Evolutionary conservation across 169 alveolate species (phyloP), one percentile per base, ranked within the genome.

Genomic region (Plasmodium inui): DNA sequence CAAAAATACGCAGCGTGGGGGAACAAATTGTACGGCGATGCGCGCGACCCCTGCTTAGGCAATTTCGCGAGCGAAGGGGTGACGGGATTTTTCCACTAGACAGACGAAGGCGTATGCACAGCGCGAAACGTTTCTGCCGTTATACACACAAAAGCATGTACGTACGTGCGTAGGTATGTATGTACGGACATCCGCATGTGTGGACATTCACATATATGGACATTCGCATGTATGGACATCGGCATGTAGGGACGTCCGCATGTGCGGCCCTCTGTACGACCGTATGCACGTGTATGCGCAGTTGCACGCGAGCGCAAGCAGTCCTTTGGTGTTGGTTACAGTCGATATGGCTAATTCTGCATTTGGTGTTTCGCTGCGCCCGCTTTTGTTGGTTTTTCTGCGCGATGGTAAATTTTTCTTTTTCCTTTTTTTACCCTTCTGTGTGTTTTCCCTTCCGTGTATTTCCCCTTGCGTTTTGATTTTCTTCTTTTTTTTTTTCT

Each of bases 291-390:
- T 28, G 70, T 19, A 82, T 19, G 72, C 28, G 90, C 70, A 26
- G 86, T 34, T 81, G 86, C 86, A 81, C 76, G 86, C 74, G 72
- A 5, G 37, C n/a, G 76, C 5, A 26, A 67, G 76, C 14, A 67
- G 37, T 19, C 37, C 32, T 67, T 67, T n/a, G 34, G 9, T 22
- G 76, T 7, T 22, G 37, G 76, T 67, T 67, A 67, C 76, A 67
- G 28, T 67, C 39, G 76, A 67, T 67, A 67, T 67, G 30, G n/a
- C 30, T 67, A 67, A 67, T 67, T 67, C 76, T 67, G 55, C 83
- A 34, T 74, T 74, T 74, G 55, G 10, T 28, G 74, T 73, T 72
- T 82, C 26, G 37, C 39, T 55, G 53, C 44, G 26, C 41, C 22
- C 41, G 61, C 32, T 67, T 67, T 67, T 67, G 61, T 67, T 67